Conservation (phyloP, 2,329 filamentous ascomycete genomes). For the Pyricularia pennisetigena region DNA sequence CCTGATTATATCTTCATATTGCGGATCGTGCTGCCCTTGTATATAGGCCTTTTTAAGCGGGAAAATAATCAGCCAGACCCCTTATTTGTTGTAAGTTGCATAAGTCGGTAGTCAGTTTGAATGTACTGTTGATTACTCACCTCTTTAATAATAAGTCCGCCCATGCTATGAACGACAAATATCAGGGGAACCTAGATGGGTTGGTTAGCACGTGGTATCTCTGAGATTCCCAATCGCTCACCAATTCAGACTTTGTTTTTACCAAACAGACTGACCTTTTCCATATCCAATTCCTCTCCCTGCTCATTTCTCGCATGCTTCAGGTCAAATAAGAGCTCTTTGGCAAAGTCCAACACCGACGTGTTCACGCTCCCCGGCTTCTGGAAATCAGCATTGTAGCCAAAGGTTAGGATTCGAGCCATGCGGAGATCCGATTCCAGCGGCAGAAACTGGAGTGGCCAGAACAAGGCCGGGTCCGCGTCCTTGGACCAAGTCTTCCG, state of each 20-base stretch:
- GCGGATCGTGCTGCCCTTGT: slow-evolving; percentile 12
- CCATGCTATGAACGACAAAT: slow-evolving; percentile 24
- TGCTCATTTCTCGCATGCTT: background rate
- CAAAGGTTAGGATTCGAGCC: slow-evolving; percentile 20
- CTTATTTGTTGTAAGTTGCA: background rate
- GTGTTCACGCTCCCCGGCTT: slow-evolving; percentile 14
- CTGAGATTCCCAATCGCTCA: background rate
- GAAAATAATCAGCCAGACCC: background rate
- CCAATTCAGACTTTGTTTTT: background rate
- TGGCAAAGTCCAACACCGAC: slow-evolving; percentile 22
- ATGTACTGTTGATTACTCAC: background rate
- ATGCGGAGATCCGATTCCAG: slow-evolving; percentile 16
- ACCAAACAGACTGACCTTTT: background rate
- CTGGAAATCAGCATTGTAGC: slow-evolving; percentile 22
- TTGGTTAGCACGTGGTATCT: slow-evolving; percentile 10
- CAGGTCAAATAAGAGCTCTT: slow-evolving; percentile 16
- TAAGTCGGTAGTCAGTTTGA: background rate
- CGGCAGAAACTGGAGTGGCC: slow-evolving; percentile 28
- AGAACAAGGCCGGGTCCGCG: slow-evolving; percentile 20
- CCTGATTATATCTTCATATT: slow-evolving; percentile 9
- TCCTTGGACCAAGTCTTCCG: slow-evolving; percentile 29
- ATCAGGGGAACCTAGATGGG: slow-evolving; percentile 15
- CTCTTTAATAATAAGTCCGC: slow-evolving; percentile 19
- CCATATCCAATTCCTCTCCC: background rate
- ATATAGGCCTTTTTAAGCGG: slow-evolving; percentile 18